Evolutionary conservation across 129 eudicot genomes (phyloP), one percentile per base, ranked within the genome.

Genomic region (Chrysanthemum seticuspe): DNA sequence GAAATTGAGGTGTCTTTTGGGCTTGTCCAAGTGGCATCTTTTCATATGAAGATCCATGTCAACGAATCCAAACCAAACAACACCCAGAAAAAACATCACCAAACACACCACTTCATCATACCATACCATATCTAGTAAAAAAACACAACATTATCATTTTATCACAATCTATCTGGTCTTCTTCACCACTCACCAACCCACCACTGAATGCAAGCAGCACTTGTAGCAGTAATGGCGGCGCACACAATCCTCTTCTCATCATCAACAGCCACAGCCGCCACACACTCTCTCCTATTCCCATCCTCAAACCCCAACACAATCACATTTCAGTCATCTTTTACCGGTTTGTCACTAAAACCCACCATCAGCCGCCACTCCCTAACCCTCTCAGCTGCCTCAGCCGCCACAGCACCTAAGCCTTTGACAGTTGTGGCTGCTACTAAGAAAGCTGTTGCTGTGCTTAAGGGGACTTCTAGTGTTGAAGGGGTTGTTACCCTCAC

Each of bases 401-500:
- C 81, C 21, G 69, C 76, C 76, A 1, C 72, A 67, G 72, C 82
- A 4, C 83, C 87, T 19, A 80, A 81, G 70, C 86, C 96, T 7
- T 84, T 93, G 69, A 73, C 96, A 14, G 81, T 92, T 53, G 92
- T 87, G 54, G 90, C 97, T 74, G 91, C 97, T 82, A 40, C 89
- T 72, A 93, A 84, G 74, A 93, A 93, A 55, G 98, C 88, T 49
- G 98, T 93, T 52, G 97, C 97, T 13, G 98, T 93, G 44, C 92
- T 93, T 48, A 93, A 90, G 67, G 98, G 98, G 10, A 87, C 84
- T 15, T 89, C 98, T 19, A 48, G 5, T 36, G 98, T 93, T 73
- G 96, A 93, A 83, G 98, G 98, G 68, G 91, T 93, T 51, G 98
- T 84, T 68, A 93, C 91, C 56, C 95, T 93, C 57, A 76, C 89